Conservation (phyloP, 2,329 filamentous ascomycete species). For the Pseudogymnoascus sp. region DNA sequence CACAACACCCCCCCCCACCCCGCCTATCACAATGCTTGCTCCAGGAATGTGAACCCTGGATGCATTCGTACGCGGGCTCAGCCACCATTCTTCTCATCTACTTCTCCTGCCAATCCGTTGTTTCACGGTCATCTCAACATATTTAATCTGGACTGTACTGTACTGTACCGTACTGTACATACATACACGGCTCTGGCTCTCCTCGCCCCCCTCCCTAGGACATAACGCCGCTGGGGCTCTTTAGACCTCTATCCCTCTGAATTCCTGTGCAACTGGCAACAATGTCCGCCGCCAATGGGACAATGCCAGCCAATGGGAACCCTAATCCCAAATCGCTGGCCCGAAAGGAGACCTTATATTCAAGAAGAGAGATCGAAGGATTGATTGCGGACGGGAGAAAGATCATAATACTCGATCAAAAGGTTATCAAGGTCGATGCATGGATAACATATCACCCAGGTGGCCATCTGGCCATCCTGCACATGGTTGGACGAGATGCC, state of each 20-base stretch:
- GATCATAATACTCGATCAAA: constrained; percentile 72
- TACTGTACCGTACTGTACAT: background rate
- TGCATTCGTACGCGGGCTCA: constrained; percentile 1
- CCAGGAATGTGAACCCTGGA: constrained; percentile 4
- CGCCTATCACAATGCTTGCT: background rate
- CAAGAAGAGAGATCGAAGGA: constrained; percentile 63
- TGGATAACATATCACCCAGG: constrained; percentile 90
- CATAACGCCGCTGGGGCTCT: background rate
- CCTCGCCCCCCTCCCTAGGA: background rate
- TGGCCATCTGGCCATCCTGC: constrained; percentile 80
- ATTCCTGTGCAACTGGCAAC: constrained; percentile 5
- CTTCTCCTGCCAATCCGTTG: background rate
- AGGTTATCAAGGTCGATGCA: constrained; percentile 78
- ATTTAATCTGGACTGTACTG: background rate
- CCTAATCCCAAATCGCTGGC: background rate
- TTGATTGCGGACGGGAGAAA: constrained; percentile 74
- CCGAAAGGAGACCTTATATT: constrained; percentile 36
- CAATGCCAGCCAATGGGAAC: background rate
- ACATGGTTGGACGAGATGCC: constrained; percentile 90
- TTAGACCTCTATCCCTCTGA: background rate
- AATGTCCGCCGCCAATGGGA: background rate
- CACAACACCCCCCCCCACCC: background rate
- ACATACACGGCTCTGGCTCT: background rate
- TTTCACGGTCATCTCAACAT: background rate
- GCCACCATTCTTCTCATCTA: background rate